phyloP scores from a whole-genome alignment of 2,329 filamentous ascomycete genomes.

The Proliferodiscus dingleyae region DNA sequence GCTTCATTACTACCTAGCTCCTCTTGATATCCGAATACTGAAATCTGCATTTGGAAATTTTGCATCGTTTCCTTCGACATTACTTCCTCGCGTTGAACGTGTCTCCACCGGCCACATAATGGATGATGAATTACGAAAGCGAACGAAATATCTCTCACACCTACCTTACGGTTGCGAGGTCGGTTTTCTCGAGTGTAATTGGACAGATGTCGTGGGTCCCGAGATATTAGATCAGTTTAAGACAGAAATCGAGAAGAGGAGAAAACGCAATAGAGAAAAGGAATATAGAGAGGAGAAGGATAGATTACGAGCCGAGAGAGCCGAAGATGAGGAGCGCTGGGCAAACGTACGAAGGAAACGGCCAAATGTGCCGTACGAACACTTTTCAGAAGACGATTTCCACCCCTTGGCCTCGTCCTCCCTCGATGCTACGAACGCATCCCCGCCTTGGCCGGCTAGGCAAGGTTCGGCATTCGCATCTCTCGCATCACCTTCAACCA shows the following conservation, averaged over 20 bases:
- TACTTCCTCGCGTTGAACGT: slow-evolving; percentile 65
- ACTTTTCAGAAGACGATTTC: slow-evolving; percentile 56
- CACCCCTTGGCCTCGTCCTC: slow-evolving; percentile 51
- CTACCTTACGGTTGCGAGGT: slow-evolving; percentile 69
- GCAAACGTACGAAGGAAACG: slow-evolving; percentile 52
- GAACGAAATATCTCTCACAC: slow-evolving; percentile 66
- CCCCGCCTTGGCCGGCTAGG: slow-evolving; percentile 49
- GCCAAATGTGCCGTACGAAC: slow-evolving; percentile 43
- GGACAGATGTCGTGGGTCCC: slow-evolving; percentile 63
- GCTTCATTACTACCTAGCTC: slow-evolving; percentile 66
- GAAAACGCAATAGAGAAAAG: slow-evolving; percentile 63
- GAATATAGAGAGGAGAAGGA: slow-evolving; percentile 67
- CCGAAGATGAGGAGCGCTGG: slow-evolving; percentile 62
- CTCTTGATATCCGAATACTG: slow-evolving; percentile 68
- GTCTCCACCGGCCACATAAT: slow-evolving; percentile 67
- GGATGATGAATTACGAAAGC: slow-evolving; percentile 65
- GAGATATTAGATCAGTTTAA: slow-evolving; percentile 58
- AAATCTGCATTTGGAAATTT: slow-evolving; percentile 67
- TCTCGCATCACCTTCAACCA: slow-evolving; percentile 74
- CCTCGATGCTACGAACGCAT: slow-evolving; percentile 42
- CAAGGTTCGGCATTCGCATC: slow-evolving; percentile 59
- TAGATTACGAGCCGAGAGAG: slow-evolving; percentile 61
- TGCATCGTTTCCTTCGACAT: slow-evolving; percentile 61
- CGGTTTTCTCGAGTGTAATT: slow-evolving; percentile 69
- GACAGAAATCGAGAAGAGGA: slow-evolving; percentile 56